Base-by-base conservation (phyloP, 2,329 filamentous ascomycete genomes). In the Claviceps pusilla region DNA sequence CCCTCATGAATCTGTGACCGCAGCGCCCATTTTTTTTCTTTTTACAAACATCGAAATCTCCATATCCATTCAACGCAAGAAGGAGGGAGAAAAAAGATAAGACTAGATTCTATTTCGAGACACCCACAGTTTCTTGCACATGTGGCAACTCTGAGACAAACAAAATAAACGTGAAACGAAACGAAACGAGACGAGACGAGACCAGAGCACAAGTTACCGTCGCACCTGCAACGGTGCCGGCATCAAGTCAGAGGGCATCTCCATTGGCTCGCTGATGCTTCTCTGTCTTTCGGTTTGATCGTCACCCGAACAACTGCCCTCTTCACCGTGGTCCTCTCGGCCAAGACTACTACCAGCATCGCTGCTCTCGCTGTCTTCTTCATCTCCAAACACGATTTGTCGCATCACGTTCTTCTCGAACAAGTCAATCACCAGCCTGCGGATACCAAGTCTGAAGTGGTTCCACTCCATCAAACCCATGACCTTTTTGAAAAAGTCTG, bases 381-480 rank as follows among this genome's bases (percentile, higher is more conserved):
- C 70, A 24, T 69, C 70, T 24, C 86, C 85, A 55, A 95, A 83
- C 12, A 98, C 86, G 57, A 96, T 87, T 59, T 82, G 80, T 58
- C 89, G 77, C 69, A 97, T 76, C 47, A 97, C 87, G 56, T 80
- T 84, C 69, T 91, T 93, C 64, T 97, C 91, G 63, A 98, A 98
- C 28, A 98, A 72, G 65, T 97, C 93, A 56, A 97, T 83, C 41
- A 95, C 86, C 70, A 95, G 90, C 48, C 91, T 84, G 57, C 91
- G 85, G 33, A 94, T 86, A 1, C 84, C 85, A 2, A 98, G 77
- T 28, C 89, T 81, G 69, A 93, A 97, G 65, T 94, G 89, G 62
- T 95, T 91, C 60, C 82, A 83, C 68, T 96, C 89, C 56, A 98
- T 76, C 50, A 97, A 76, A 9, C 81, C 79, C 74, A 98, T 83